Percentiles rank a stretch among this genome's conserved stretches.
These are phyloP conservation scores for Astraeus odoratus DNA, from an alignment of 768 basidiomycete genomes.

Conservation along the genomic window DNA sequence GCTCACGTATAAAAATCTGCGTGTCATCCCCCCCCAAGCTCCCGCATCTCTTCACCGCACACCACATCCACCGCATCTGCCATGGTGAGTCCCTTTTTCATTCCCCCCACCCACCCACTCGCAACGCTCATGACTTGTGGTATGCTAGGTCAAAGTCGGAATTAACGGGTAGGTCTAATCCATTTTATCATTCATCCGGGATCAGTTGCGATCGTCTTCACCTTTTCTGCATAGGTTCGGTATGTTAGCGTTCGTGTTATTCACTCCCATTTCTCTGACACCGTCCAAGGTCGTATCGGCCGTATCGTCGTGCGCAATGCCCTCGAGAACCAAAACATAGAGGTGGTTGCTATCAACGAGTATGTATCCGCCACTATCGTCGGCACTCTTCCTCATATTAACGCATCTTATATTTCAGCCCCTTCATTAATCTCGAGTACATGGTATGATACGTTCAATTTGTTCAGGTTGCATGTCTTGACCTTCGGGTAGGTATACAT, in stretches of 20 bases:
- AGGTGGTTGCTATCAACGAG: slow-evolving; percentile 96
- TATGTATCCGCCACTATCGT: slow-evolving; percentile 33
- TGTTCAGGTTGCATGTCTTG: neutral
- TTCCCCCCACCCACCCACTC: no score
- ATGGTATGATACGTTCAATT: slow-evolving; percentile 53
- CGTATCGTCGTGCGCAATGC: slow-evolving; percentile 98
- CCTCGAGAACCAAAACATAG: slow-evolving; percentile 60
- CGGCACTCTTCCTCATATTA: slow-evolving; percentile 1
- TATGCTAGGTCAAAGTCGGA: slow-evolving; percentile 73
- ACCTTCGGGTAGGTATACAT: slow-evolving; percentile 70
- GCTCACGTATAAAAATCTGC: slow-evolving; percentile 18
- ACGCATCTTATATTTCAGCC: slow-evolving; percentile 40
- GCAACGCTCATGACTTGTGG: slow-evolving; percentile 4
- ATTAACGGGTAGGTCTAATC: slow-evolving; percentile 84
- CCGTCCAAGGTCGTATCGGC: slow-evolving; percentile 80
- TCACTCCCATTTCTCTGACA: slow-evolving; percentile 5
- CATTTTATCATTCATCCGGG: slow-evolving; percentile 1
- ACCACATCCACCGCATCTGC: slow-evolving; percentile 7
- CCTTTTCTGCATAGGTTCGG: slow-evolving; percentile 50
- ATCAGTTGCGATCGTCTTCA: slow-evolving; percentile 8
- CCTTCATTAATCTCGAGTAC: slow-evolving; percentile 95
- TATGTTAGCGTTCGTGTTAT: slow-evolving; percentile 30
- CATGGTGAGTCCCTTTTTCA: slow-evolving; percentile 18
- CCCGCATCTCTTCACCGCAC: slow-evolving; percentile 3
- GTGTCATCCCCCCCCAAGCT: slow-evolving; percentile 1